A percentile compares a stretch with the other conserved stretches of the same genome.
Conservation (phyloP, 345 rosid species). For the Eucalyptus cloeziana region DNA sequence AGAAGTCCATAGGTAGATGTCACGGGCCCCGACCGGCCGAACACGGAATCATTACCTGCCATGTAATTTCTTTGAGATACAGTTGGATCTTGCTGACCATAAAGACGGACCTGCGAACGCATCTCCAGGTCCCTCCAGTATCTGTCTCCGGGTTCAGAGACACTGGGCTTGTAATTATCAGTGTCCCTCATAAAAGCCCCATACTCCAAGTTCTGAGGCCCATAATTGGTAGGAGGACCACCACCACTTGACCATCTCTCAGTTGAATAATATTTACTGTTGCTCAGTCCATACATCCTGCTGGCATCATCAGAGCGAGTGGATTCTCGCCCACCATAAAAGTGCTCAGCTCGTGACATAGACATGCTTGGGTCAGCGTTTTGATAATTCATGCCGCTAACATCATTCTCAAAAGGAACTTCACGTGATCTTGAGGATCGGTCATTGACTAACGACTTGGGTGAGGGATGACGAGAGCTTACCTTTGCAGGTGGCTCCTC, state of each 20-base stretch:
- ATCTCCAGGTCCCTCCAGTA: slow-evolving; percentile 2
- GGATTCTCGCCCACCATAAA: slow-evolving; percentile 8
- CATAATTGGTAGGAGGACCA: not conserved
- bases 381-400: not conserved
- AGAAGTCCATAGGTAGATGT: slow-evolving; percentile 13
- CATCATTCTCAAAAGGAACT: not conserved
- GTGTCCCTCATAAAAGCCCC: slow-evolving; percentile 1
- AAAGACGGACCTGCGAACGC: slow-evolving; percentile 7
- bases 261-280: not conserved
- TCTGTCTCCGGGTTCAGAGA: not conserved
- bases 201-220: slow-evolving; percentile 1
- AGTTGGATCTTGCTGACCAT: slow-evolving; percentile 14
- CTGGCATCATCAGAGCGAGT: slow-evolving; percentile 16
- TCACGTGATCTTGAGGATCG: not conserved
- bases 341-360: slow-evolving; percentile 4
- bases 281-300: slow-evolving; percentile 4
- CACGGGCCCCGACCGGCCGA: slow-evolving; percentile 11
- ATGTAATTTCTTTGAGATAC: slow-evolving; percentile 12
- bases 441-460: not conserved
- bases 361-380: not conserved
- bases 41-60: not conserved
- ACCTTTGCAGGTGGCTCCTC: not conserved
- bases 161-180: slow-evolving; percentile 11
- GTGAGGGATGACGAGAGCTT: not conserved
- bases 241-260: slow-evolving; percentile 6